phyloP scores from a whole-genome alignment of 2,329 filamentous ascomycete genomes.

The Macrophomina pseudophaseolina region DNA sequence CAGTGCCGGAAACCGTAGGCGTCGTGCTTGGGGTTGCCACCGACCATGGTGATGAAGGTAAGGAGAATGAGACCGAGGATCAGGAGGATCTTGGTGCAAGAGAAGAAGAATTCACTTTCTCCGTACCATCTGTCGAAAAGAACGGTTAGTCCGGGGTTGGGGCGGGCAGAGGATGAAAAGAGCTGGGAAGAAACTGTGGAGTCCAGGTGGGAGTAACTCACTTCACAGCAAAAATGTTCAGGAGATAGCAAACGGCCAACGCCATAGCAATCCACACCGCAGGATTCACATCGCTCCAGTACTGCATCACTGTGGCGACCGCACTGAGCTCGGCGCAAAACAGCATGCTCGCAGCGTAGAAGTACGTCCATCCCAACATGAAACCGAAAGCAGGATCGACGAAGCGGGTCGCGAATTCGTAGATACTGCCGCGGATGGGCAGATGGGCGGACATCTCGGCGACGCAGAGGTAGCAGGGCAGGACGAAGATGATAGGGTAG shows the following conservation, averaged over 20 bases:
- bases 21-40: conserved; percentile 51
- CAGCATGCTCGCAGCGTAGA: conserved; percentile 18
- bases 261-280: conserved; percentile 25
- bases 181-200: neutral
- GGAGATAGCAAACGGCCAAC: conserved; percentile 8
- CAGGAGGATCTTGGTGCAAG: conserved; percentile 52
- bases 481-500: conserved; percentile 33
- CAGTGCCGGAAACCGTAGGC: conserved; percentile 53
- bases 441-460: conserved; percentile 36
- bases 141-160: neutral
- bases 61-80: conserved; percentile 54
- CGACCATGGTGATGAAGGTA: conserved; percentile 54
- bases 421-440: conserved; percentile 74
- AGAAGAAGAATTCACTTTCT: conserved; percentile 53
- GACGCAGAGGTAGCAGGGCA: conserved; percentile 30
- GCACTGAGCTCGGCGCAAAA: conserved; percentile 50
- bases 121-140: conserved; percentile 56
- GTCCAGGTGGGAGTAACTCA: neutral
- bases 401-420: conserved; percentile 77
- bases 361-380: conserved; percentile 24
- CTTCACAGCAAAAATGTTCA: conserved; percentile 26
- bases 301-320: conserved; percentile 42
- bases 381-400: conserved; percentile 21
- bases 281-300: conserved; percentile 42
- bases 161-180: neutral